phyloP scores from a whole-genome alignment of 805 yeast species.

The Candida nitratophila region DNA sequence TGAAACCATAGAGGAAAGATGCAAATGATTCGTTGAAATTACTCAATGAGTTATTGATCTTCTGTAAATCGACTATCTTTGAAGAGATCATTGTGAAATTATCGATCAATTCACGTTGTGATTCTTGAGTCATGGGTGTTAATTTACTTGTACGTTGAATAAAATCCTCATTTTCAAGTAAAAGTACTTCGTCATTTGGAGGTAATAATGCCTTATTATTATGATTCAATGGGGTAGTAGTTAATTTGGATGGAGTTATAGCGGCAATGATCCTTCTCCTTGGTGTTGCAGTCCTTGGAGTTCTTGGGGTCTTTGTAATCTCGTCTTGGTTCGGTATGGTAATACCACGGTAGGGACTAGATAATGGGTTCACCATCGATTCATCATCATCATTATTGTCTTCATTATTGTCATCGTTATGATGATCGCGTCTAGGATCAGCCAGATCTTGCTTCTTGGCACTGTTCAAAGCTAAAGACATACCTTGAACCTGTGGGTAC shows the following conservation, averaged over 20 bases:
- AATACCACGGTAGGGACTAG: too few species aligned
- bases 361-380: too few species aligned
- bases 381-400: too few species aligned
- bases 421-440: too few species aligned
- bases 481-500: background rate
- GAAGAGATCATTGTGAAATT: background rate
- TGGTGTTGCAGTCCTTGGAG: too few species aligned
- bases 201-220: too few species aligned
- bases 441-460: background rate
- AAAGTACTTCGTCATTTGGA: background rate
- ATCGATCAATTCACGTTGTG: background rate
- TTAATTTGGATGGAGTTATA: too few species aligned
- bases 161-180: background rate
- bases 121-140: background rate
- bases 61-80: background rate
- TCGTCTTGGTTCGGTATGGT: too few species aligned
- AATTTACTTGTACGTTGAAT: background rate
- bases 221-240: too few species aligned
- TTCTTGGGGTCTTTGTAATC: too few species aligned
- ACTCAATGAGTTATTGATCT: background rate
- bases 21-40: conserved; percentile 1
- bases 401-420: too few species aligned
- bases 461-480: background rate
- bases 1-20: conserved; percentile 67
- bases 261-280: too few species aligned